Conservation (phyloP, 164 flowering plant genomes). For the Saururus chinensis region DNA sequence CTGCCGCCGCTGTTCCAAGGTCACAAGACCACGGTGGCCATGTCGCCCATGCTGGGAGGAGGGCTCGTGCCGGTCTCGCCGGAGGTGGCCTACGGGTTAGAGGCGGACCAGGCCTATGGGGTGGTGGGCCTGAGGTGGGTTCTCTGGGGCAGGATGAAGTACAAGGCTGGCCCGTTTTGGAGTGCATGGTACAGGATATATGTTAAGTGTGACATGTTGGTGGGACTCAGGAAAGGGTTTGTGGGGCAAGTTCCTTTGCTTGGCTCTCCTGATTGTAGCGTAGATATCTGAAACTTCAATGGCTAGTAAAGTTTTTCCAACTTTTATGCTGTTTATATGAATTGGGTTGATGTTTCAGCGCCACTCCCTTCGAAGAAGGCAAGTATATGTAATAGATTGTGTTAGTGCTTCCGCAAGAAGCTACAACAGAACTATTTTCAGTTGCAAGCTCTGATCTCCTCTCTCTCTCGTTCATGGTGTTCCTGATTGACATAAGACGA, state of each 20-base stretch:
- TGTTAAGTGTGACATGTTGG: constrained; percentile 56
- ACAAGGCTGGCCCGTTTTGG: constrained; percentile 49
- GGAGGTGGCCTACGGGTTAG: constrained; percentile 50
- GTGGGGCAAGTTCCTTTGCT: constrained; percentile 65
- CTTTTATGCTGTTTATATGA: no score
- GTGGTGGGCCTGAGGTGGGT: constrained; percentile 52
- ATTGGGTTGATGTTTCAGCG: no score
- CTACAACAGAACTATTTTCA: no score
- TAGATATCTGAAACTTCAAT: constrained; percentile 20
- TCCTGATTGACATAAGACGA: no score
- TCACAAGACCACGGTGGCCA: constrained; percentile 36
- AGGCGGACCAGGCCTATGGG: constrained; percentile 52
- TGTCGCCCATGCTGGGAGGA: constrained; percentile 57
- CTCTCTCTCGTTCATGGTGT: no score
- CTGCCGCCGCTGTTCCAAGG: constrained; percentile 53
- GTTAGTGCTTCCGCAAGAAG: no score
- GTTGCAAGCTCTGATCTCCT: no score
- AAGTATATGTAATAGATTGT: no score
- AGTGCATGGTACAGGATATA: constrained; percentile 32
- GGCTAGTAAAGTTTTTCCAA: no score
- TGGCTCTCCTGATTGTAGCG: constrained; percentile 48
- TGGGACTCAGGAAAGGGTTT: constrained; percentile 50
- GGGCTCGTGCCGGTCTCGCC: constrained; percentile 39
- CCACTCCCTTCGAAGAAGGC: no score
- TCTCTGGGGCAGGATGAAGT: constrained; percentile 53